Conservation (phyloP, 495 filamentous ascomycete genomes). For the Penicillium antarcticum region DNA sequence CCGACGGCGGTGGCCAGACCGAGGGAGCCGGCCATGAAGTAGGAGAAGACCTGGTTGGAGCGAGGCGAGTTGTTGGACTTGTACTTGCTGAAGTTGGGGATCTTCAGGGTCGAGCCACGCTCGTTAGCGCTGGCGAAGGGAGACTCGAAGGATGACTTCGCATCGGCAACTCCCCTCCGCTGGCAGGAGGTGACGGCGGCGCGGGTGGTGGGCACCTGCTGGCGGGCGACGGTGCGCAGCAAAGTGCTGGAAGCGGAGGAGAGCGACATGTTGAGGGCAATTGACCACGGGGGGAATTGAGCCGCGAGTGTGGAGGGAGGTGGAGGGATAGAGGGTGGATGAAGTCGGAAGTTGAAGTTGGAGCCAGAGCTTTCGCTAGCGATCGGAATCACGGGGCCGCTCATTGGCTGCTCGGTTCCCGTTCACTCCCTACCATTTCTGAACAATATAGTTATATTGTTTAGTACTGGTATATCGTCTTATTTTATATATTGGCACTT, state of each 20-base stretch:
- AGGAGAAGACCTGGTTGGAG: conserved; percentile 82
- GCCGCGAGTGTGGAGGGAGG: conserved; percentile 21
- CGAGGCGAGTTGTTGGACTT: conserved; percentile 58
- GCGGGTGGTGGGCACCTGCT: conserved; percentile 43
- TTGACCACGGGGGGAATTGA: conserved; percentile 39
- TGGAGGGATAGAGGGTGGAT: conserved; percentile 30
- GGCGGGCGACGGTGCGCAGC: conserved; percentile 50
- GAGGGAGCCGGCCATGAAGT: conserved; percentile 98
- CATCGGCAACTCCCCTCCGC: conserved; percentile 43
- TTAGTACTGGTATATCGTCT: background rate
- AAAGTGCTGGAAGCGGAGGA: conserved; percentile 45
- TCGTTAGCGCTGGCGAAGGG: conserved; percentile 45
- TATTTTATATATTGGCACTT: no score
- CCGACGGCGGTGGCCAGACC: conserved; percentile 86
- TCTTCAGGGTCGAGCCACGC: conserved; percentile 56
- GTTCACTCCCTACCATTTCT: conserved; percentile 10
- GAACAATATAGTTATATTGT: background rate
- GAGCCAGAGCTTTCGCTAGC: conserved; percentile 47
- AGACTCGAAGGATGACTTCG: conserved; percentile 50
- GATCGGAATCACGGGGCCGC: conserved; percentile 43
- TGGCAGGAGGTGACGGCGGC: conserved; percentile 48
- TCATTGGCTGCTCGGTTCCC: conserved; percentile 40
- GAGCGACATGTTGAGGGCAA: conserved; percentile 46
- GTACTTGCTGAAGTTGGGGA: conserved; percentile 92
- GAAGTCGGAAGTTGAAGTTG: conserved; percentile 43